Percentiles rank a stretch among this genome's conserved stretches.
phyloP scores from a whole-genome alignment of 163 green algal species.

The Scenedesmus sp. region DNA sequence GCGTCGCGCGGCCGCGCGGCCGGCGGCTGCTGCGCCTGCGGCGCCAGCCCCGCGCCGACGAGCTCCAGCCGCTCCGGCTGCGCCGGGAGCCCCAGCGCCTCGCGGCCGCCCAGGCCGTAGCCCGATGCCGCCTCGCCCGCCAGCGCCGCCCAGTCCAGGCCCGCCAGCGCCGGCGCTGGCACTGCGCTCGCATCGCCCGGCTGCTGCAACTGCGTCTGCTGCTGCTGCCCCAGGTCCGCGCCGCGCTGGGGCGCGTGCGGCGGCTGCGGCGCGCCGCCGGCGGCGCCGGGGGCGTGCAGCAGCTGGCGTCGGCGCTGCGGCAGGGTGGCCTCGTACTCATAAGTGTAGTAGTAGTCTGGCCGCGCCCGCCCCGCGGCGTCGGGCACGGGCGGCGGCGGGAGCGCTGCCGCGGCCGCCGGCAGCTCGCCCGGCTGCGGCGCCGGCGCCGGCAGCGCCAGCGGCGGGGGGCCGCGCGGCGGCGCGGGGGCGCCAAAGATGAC shows the following conservation, averaged over 20 bases:
- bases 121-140: background rate
- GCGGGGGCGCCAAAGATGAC: constrained; percentile 15
- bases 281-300: background rate
- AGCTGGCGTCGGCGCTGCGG: background rate
- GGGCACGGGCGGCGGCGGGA: background rate
- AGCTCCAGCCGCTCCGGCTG: background rate
- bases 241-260: background rate
- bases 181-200: no score
- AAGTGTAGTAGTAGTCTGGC: constrained; percentile 38
- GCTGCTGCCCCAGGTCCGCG: background rate
- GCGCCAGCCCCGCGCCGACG: background rate
- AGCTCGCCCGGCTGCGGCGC: background rate
- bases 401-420: background rate
- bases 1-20: no score
- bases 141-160: constrained; percentile 10
- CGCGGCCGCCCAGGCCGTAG: background rate
- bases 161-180: no score
- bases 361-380: no score
- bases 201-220: background rate
- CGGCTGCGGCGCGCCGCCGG: background rate
- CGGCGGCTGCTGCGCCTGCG: background rate
- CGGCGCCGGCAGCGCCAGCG: background rate
- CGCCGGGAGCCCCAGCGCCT: no score
- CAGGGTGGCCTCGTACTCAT: constrained; percentile 32
- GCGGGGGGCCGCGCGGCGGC: background rate